These are phyloP conservation scores for Lachancea sp. DNA, from an alignment of 805 yeast genomes.

Conservation along the genomic window DNA sequence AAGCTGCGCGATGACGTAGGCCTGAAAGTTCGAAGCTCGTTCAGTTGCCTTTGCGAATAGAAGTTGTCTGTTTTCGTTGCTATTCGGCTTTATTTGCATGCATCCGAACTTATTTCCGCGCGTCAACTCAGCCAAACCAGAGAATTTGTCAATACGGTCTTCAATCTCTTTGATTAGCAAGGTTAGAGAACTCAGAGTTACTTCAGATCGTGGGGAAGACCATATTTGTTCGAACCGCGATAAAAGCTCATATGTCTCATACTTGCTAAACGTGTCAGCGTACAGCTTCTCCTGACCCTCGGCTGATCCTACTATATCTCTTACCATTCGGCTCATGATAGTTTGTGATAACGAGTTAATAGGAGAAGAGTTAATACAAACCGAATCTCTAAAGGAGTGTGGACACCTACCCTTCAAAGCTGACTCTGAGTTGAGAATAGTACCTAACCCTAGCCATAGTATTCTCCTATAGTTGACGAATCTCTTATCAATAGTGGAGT, in stretches of 20 bases:
- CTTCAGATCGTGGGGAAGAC: conserved; percentile 19
- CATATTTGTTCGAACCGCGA: conserved; percentile 26
- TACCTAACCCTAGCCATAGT: conserved; percentile 27
- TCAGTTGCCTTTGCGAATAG: conserved; percentile 1
- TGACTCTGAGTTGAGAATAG: conserved; percentile 25
- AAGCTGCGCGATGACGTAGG: conserved; percentile 22
- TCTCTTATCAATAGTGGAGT: conserved; percentile 16
- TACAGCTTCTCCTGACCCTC: conserved; percentile 15
- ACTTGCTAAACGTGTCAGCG: conserved; percentile 22
- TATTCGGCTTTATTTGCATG: not conserved
- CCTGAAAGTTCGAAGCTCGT: conserved; percentile 16
- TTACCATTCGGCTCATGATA: not conserved
- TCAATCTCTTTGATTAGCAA: conserved; percentile 18
- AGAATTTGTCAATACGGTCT: conserved; percentile 19
- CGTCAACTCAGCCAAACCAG: conserved; percentile 1
- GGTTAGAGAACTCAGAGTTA: conserved; percentile 20
- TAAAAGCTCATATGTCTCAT: conserved; percentile 21
- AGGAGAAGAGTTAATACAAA: not conserved
- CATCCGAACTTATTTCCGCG: not conserved
- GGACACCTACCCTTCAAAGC: conserved; percentile 31
- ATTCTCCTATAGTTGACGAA: conserved; percentile 27
- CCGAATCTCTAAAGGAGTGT: conserved; percentile 2
- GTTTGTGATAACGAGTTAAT: not conserved
- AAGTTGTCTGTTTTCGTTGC: conserved; percentile 1
- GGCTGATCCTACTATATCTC: conserved; percentile 9